These are phyloP conservation scores for Solanum piurae DNA, from an alignment of 257 asterid species.

Conservation along the genomic window DNA sequence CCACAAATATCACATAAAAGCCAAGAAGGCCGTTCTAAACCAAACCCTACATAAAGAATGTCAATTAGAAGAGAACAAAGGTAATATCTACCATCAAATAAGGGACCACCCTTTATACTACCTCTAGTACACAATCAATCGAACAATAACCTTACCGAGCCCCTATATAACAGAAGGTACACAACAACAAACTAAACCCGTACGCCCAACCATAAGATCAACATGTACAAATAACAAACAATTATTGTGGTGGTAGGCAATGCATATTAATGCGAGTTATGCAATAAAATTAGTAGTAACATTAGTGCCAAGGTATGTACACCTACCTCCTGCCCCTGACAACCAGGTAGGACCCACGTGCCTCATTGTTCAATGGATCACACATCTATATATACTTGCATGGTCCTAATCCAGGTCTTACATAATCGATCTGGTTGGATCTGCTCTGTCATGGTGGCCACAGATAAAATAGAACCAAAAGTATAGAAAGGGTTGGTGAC, in stretches of 20 bases:
- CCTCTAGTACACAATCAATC: neutral
- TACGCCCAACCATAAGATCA: neutral
- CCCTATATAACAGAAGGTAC: neutral
- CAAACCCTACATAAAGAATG: neutral
- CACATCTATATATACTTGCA: no score
- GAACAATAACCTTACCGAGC: neutral
- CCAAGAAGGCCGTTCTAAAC: neutral
- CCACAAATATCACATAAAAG: neutral
- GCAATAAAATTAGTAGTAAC: no score
- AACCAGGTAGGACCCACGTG: neutral
- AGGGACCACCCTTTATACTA: neutral
- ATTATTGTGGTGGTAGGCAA: neutral
- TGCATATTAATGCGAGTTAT: no score
- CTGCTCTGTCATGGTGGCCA: no score
- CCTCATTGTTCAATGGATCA: no score
- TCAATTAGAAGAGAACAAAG: neutral
- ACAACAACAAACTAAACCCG: no score
- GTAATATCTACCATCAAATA: neutral
- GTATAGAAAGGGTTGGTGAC: neutral
- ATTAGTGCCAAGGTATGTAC: no score
- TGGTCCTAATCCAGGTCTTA: no score
- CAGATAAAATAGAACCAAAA: no score
- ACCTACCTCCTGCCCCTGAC: neutral
- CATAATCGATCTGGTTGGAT: no score
- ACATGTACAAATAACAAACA: neutral